These are phyloP conservation scores for Phytophthora capsici DNA, from an alignment of 352 stramenopile genomes.

Conservation along the genomic window DNA sequence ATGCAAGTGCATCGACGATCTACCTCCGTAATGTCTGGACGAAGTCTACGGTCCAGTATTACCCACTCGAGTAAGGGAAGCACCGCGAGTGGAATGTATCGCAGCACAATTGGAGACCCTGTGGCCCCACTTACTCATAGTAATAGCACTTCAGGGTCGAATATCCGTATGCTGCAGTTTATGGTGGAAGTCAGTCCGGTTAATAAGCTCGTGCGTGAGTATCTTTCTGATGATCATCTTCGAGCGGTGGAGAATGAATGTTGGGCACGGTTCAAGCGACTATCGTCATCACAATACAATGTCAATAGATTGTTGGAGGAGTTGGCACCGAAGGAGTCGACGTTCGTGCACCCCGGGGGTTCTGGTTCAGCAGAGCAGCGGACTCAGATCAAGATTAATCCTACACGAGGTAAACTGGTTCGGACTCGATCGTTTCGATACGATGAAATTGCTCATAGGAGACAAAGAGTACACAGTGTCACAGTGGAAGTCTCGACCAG, in stretches of 20 bases:
- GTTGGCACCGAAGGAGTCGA: slow-evolving; percentile 24
- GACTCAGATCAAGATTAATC: slow-evolving; percentile 19
- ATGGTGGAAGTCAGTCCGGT: slow-evolving; percentile 63
- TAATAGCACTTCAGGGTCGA: neutral
- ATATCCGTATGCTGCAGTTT: slow-evolving; percentile 47
- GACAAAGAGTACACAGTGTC: no score
- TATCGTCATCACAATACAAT: slow-evolving; percentile 39
- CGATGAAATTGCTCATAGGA: slow-evolving; percentile 8
- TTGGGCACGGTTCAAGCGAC: slow-evolving; percentile 56
- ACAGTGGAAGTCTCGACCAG: neutral
- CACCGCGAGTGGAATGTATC: slow-evolving; percentile 18
- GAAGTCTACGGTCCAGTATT: slow-evolving; percentile 20
- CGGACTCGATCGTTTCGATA: slow-evolving; percentile 20
- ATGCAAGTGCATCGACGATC: slow-evolving; percentile 15
- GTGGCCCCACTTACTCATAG: slow-evolving; percentile 3
- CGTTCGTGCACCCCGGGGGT: neutral
- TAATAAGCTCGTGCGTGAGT: slow-evolving; percentile 53
- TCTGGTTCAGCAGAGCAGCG: slow-evolving; percentile 3
- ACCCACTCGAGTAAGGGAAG: slow-evolving; percentile 18
- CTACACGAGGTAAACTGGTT: slow-evolving; percentile 14
- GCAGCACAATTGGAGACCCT: slow-evolving; percentile 21
- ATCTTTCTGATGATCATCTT: slow-evolving; percentile 51
- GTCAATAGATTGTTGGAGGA: slow-evolving; percentile 44
- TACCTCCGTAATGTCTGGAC: slow-evolving; percentile 13
- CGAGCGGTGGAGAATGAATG: slow-evolving; percentile 53